Conservation (phyloP, 805 yeast genomes). For the Barnettozyma californica region DNA sequence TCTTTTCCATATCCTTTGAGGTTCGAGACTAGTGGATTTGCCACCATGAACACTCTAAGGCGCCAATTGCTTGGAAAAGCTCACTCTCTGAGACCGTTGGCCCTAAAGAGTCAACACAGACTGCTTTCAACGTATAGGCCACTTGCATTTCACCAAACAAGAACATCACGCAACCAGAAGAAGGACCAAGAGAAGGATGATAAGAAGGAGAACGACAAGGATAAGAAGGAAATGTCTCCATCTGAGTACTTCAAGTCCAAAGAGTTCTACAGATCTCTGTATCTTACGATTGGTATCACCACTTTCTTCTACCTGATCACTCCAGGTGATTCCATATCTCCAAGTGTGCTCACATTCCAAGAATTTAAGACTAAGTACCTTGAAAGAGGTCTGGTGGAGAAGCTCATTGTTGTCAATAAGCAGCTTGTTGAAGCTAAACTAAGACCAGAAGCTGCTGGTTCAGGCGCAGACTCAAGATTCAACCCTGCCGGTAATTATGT, state of each 20-base stretch:
- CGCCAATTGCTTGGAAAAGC: neutral
- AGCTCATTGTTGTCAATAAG: conserved; percentile 71
- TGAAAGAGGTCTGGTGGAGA: conserved; percentile 72
- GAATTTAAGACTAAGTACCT: conserved; percentile 75
- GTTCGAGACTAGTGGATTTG: neutral
- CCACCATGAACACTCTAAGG: conserved; percentile 3
- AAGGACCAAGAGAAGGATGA: conserved; percentile 13
- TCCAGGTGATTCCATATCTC: conserved; percentile 22
- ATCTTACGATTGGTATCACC: conserved; percentile 34
- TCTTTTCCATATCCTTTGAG: neutral
- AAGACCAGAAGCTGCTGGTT: conserved; percentile 41
- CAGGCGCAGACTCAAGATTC: conserved; percentile 45
- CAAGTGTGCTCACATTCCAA: conserved; percentile 67
- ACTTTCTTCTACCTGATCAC: conserved; percentile 32
- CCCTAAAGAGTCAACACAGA: conserved; percentile 1
- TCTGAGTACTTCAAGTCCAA: conserved; percentile 37
- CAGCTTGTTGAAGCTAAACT: conserved; percentile 53
- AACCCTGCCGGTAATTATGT: conserved; percentile 31
- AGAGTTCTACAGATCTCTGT: conserved; percentile 35
- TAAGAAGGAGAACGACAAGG: conserved; percentile 18
- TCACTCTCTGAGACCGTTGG: neutral
- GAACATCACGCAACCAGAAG: neutral
- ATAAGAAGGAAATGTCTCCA: conserved; percentile 25
- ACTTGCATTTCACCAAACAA: conserved; percentile 10
- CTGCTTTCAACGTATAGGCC: conserved; percentile 7